Evolutionary conservation across 495 filamentous ascomycete genomes (phyloP), one percentile per base, ranked within the genome.

Genomic region (Chaetomium fimeti): DNA sequence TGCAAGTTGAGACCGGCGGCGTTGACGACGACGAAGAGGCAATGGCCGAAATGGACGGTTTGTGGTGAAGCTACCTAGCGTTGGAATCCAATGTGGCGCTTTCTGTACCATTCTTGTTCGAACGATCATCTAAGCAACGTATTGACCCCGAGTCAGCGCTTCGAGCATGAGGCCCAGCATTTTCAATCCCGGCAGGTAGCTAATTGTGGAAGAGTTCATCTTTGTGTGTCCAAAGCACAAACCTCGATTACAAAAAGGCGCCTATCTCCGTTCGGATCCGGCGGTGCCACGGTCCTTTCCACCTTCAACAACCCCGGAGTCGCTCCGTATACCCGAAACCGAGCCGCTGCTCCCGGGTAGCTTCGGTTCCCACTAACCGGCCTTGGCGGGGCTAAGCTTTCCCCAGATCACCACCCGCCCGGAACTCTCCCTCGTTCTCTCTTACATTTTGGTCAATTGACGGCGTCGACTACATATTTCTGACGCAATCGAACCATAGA

Each of bases 11-110:
- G 36, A 15, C 38, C 27, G 61, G 24, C 0, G 15, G 20, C 6
- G 84, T 81, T 68, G 82, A 76, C 5, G 87, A 87, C 64, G 88
- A 89, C 36, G 83, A 88, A 77, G 88, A 85, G 56, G 86, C 81
- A 5, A 87, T 90, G 86, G 87, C 81, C 28, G 87, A 83, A 61
- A 84, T 91, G 80, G 84, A 83, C 32, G 85, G 76, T 9, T 70
- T 84, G 55, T 88, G 84, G 85, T 88, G 68, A 81, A 38, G 48
- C 27, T 20, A 15, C 28, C n/a, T 11, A 5, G 12, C 32, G 32
- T 36, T 36, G 32, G 32, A 36, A 36, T 36, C 32, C 32, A 36
- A 36, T 36, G 32, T 11, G 8, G 32, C 32, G 32, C 49, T 27
- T 16, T 61, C 28, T 57, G 32, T 36, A 36, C 11, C n/a, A 25